Percentiles rank a stretch among this genome's conserved stretches.
Evolutionary conservation across 495 filamentous ascomycete species (phyloP).

Genomic region (Penicillium pancosmium): DNA sequence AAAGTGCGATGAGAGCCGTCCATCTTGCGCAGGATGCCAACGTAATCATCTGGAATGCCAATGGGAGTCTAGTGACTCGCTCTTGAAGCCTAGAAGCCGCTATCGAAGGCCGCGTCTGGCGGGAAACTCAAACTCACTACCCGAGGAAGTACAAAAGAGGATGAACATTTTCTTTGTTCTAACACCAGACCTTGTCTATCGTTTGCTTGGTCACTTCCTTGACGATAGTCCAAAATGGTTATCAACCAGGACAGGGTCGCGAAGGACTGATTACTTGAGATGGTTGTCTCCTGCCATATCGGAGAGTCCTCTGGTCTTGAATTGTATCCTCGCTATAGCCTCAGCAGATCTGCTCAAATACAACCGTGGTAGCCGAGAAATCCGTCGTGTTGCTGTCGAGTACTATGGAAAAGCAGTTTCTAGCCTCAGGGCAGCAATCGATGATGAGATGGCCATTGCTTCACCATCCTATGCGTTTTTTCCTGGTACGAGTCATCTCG

Average conservation of each 20-base stretch:
- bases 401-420: conserved; percentile 20
- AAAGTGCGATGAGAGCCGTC: conserved; percentile 7
- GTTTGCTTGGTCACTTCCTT: conserved; percentile 21
- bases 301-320: conserved; percentile 15
- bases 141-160: conserved; percentile 10
- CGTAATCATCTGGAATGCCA: conserved; percentile 41
- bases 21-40: conserved; percentile 28
- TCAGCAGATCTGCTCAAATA: conserved; percentile 26
- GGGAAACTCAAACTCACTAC: background rate
- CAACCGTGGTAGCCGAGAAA: conserved; percentile 5
- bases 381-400: conserved; percentile 13
- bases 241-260: conserved; percentile 12
- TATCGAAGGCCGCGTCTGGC: background rate
- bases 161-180: conserved; percentile 21
- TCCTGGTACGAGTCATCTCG: background rate
- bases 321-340: conserved; percentile 20
- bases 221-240: conserved; percentile 21
- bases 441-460: conserved; percentile 5
- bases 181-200: conserved; percentile 8
- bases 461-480: background rate
- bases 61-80: conserved; percentile 12
- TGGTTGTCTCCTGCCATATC: conserved; percentile 18
- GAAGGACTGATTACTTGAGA: conserved; percentile 11
- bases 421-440: conserved; percentile 13
- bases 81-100: conserved; percentile 3